Evolutionary conservation across 208 protist species (phyloP), one percentile per base, ranked within the genome.

Genomic region (Ichthyophonus hoferi): DNA sequence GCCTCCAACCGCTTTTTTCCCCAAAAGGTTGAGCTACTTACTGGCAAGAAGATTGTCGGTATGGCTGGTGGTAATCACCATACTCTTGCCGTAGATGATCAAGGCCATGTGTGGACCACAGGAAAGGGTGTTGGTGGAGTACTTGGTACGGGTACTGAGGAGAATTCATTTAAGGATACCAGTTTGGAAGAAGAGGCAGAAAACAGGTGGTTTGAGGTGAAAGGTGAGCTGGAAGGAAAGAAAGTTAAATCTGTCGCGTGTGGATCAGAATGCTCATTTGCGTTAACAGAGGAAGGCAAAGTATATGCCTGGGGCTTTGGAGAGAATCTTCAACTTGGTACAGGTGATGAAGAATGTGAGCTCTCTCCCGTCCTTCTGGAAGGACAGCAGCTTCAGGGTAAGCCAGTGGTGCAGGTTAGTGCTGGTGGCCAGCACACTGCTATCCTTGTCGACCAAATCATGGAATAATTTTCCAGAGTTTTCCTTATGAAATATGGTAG

Each of bases 271-370:
- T 39, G 33, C 17, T 85, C 81, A 0, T 85, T 42, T 42, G 17
- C 38, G 31, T 38, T 85, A 12, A 85, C 35, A 7, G 39, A 7
- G 3, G 39, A 37, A 7, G 81, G 81, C 0, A 38, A 58, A n/a
- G 39, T 85, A 3, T 85, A 85, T 42, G 81, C 81, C 39, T 85
- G 81, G 81, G 81, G 81, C 24, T 85, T 85, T 38, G 81, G 81
- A 40, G 81, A 85, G 40, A 85, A 85, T 34, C 12, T 58, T 7
- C 81, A 85, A 38, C n/a, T 85, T 33, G 24, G 50, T 67, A 67
- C 50, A 24, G 50, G 50, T 7, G 50, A 67, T 7, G 50, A 67
- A 7, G 50, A 67, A 7, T 24, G 14, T 67, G 50, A 67, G 50
- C 50, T 67, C 14, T 7, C 50, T 7, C 50, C 50, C 24, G 50